Conservation (phyloP, 176 grass and related monocot species). For the Avena atlantica region DNA sequence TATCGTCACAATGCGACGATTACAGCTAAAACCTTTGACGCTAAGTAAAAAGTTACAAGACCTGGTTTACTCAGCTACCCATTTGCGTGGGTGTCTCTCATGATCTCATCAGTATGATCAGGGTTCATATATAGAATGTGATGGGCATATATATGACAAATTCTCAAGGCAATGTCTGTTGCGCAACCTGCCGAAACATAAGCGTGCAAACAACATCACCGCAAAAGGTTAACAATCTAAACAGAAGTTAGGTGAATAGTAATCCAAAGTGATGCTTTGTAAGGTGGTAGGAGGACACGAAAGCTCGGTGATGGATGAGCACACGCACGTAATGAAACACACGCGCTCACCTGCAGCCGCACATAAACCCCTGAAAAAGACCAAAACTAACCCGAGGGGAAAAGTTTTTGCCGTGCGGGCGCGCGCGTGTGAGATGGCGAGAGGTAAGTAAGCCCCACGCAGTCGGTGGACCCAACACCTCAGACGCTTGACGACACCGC, state of each 20-base stretch:
- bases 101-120: background rate
- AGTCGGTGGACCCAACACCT: slow-evolving; percentile 55
- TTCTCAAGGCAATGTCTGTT: background rate
- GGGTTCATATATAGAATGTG: background rate
- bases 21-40: too few relatives aligned
- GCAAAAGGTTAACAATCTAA: slow-evolving; percentile 27
- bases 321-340: background rate
- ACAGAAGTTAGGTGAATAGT: slow-evolving; percentile 36
- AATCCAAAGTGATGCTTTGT: background rate
- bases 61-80: too few relatives aligned
- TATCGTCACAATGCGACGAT: too few relatives aligned
- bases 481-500: slow-evolving; percentile 53
- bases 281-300: slow-evolving; percentile 5
- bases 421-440: slow-evolving; percentile 35
- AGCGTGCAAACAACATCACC: slow-evolving; percentile 4
- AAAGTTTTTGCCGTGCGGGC: background rate
- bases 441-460: slow-evolving; percentile 45
- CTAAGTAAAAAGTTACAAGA: too few relatives aligned
- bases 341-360: background rate
- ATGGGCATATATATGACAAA: background rate
- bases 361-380: slow-evolving; percentile 40
- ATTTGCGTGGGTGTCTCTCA: too few relatives aligned
- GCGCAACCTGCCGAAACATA: background rate
- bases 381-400: slow-evolving; percentile 41
- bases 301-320: background rate